A percentile compares a stretch with the other conserved stretches of the same genome.
These are phyloP conservation scores for Talaromyces islandicus DNA, from an alignment of 2,329 filamentous ascomycete species.

Conservation along the genomic window DNA sequence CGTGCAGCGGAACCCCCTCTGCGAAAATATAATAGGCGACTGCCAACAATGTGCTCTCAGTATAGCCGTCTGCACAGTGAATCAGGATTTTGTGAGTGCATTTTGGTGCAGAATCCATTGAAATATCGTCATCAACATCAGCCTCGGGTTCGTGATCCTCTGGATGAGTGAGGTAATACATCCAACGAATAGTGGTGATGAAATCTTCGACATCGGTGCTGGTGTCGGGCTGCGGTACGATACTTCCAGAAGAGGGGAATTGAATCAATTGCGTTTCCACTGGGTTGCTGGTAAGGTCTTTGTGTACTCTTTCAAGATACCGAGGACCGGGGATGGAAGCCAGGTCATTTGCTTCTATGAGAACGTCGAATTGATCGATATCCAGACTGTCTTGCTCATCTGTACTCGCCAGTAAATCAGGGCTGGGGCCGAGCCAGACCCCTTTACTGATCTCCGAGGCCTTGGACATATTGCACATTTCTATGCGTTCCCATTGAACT, in stretches of 20 bases:
- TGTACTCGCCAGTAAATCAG: conserved; percentile 55
- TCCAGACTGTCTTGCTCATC: conserved; percentile 41
- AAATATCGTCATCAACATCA: conserved; percentile 52
- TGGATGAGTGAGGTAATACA: conserved; percentile 75
- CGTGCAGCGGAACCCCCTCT: conserved; percentile 70
- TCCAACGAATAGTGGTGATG: conserved; percentile 82
- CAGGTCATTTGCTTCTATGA: conserved; percentile 84
- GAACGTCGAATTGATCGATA: conserved; percentile 63
- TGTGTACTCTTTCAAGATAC: conserved; percentile 59
- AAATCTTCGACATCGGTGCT: conserved; percentile 78
- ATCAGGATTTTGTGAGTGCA: conserved; percentile 69
- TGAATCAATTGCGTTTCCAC: conserved; percentile 52
- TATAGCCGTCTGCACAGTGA: conserved; percentile 94
- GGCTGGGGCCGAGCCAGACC: conserved; percentile 84
- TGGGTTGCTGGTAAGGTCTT: conserved; percentile 45
- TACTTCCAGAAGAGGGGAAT: conserved; percentile 92
- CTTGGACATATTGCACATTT: conserved; percentile 91
- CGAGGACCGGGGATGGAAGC: conserved; percentile 67
- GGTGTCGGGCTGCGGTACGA: conserved; percentile 77
- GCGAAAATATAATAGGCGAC: conserved; percentile 93
- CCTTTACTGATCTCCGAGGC: conserved; percentile 84
- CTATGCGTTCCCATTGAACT: conserved; percentile 75
- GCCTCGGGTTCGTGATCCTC: conserved; percentile 29
- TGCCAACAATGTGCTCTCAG: conserved; percentile 81
- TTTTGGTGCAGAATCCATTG: conserved; percentile 39